Evolutionary conservation across 1,139 yeast species (phyloP), one percentile per base, ranked within the genome.

Genomic region (Saccharomyces hybrid): DNA sequence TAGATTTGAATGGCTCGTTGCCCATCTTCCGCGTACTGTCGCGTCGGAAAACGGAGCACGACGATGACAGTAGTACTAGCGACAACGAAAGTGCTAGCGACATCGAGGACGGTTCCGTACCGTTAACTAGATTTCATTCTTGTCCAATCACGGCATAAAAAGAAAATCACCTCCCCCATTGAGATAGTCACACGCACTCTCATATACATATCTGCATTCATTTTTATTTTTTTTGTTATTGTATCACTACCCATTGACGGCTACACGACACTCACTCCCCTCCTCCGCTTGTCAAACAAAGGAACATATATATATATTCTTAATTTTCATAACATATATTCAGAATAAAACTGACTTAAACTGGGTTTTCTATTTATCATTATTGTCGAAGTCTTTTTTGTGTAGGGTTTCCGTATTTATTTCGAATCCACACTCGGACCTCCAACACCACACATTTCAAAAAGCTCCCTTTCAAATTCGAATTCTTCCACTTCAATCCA

Each of bases 401-500:
- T n/a, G n/a, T n/a, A n/a, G n/a, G n/a, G n/a, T n/a, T n/a, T n/a
- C n/a, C n/a, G n/a, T n/a, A n/a, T n/a, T 24, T 24, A 24, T 24
- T 24, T 24, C 26, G 26, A 24, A 24, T 24, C 26, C 26, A 1
- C 3, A 4, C 2, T 24, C 26, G 26, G 26, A 24, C 6, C 26
- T 24, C 6, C 26, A 24, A 1, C 4, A 24, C 26, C 26, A 24
- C 26, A 24, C 6, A 24, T 24, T 24, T 24, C 26, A 24, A 24
- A 24, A 24, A 24, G 26, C 26, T 55, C 62, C 62, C 62, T 58
- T 52, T 65, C 69, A 11, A 70, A 75, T 55, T 79, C 84, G 65
- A 84, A 84, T 58, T 78, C 77, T 59, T 83, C 88, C 50, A 83
- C 87, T 28, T 82, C 78, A 9, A 66, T 64, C 57, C 61, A 74